Percentiles rank a stretch among this genome's conserved stretches.
phyloP scores from a whole-genome alignment of 2,329 filamentous ascomycete genomes.

The Aspergillus brasiliensis region DNA sequence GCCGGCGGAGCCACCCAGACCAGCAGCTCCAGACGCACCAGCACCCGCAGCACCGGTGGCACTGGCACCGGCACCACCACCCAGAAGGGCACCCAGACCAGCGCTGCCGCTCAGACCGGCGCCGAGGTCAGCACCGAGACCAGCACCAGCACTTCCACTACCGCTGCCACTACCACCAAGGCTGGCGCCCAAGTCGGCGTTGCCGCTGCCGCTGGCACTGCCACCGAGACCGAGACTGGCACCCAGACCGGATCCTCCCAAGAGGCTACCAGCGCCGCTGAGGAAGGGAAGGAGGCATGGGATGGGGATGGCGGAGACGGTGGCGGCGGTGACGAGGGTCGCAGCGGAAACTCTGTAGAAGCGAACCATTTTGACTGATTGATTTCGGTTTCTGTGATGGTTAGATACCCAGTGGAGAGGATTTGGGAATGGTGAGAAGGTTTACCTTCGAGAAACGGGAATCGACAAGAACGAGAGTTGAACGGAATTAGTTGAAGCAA shows the following conservation, averaged over 20 bases:
- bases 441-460: background rate
- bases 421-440: background rate
- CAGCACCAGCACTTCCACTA: conserved; percentile 6
- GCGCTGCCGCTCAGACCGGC: background rate
- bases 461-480: background rate
- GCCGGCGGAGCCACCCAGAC: background rate
- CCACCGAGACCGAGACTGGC: conserved; percentile 3
- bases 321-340: conserved; percentile 4
- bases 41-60: background rate
- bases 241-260: conserved; percentile 7
- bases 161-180: conserved; percentile 6
- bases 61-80: background rate
- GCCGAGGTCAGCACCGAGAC: conserved; percentile 3
- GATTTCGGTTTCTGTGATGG: background rate
- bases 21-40: background rate
- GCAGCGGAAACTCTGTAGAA: conserved; percentile 9
- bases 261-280: conserved; percentile 12
- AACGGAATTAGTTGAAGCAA: background rate
- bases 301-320: conserved; percentile 11
- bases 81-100: conserved; percentile 2
- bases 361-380: conserved; percentile 1
- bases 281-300: conserved; percentile 13
- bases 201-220: conserved; percentile 4
- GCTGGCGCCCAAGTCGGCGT: background rate
- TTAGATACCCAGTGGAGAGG: too few relatives aligned